These are phyloP conservation scores for Erysimum cheiranthoides DNA, from an alignment of 345 rosid genomes.

Conservation along the genomic window DNA sequence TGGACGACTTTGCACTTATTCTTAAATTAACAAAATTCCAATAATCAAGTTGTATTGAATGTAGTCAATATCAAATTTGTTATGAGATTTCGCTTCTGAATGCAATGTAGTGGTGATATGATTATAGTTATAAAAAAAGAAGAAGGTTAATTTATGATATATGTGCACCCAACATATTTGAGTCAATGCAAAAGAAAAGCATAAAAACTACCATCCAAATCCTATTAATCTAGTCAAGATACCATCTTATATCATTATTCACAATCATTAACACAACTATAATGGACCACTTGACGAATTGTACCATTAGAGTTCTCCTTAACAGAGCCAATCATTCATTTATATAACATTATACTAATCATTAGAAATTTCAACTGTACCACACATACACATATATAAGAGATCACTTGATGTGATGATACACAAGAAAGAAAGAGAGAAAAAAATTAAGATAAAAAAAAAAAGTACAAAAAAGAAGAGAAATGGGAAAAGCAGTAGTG, in stretches of 20 bases:
- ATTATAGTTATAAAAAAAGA: not conserved
- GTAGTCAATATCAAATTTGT: not conserved
- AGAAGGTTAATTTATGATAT: not conserved
- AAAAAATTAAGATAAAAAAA: not conserved
- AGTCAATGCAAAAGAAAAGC: not conserved
- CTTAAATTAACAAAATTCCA: not conserved
- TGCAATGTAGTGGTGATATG: not conserved
- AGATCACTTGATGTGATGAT: conserved; percentile 23
- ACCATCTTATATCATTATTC: conserved; percentile 7
- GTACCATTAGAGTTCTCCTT: conserved; percentile 14
- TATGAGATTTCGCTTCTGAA: not conserved
- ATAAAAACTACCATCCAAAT: conserved; percentile 25
- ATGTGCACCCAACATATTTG: not conserved
- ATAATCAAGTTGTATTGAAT: not conserved
- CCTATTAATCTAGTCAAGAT: conserved; percentile 27
- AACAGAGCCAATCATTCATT: conserved; percentile 15
- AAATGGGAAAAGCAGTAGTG: conserved; percentile 28
- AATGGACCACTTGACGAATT: conserved; percentile 18
- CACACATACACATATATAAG: conserved; percentile 32
- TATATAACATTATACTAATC: not conserved
- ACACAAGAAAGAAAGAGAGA: not conserved
- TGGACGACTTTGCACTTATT: conserved; percentile 25
- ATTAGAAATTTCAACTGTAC: not conserved
- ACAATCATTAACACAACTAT: conserved; percentile 8
- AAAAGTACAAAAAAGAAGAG: conserved; percentile 40